Evolutionary conservation across 257 asterid species (phyloP).

Genomic region (Striga asiatica): DNA sequence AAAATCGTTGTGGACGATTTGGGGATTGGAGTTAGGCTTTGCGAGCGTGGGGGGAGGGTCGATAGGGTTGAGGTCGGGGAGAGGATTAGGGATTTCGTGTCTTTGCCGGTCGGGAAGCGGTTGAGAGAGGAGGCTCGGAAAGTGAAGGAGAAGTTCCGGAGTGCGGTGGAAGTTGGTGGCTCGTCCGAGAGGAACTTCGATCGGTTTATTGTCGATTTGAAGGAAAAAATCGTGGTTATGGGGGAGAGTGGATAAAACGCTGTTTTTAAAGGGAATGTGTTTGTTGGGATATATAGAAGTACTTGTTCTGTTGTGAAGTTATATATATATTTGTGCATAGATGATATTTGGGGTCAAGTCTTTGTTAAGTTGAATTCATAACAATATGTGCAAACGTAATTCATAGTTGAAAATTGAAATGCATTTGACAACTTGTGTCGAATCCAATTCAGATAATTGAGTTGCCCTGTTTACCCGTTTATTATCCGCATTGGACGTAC

Average conservation of each 20-base stretch:
- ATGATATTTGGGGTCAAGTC: too few relatives aligned
- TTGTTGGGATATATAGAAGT: too few relatives aligned
- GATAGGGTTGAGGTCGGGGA: conserved; percentile 1
- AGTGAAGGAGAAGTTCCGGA: conserved; percentile 1
- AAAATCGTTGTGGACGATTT: conserved; percentile 32
- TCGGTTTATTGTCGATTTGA: conserved; percentile 18
- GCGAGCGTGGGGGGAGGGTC: conserved; percentile 5
- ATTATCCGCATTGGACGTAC: too few relatives aligned
- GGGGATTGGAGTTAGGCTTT: conserved; percentile 24
- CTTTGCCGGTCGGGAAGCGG: not conserved
- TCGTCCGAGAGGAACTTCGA: conserved; percentile 21
- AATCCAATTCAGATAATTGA: too few relatives aligned
- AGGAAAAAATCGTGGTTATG: not conserved
- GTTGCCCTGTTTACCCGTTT: too few relatives aligned
- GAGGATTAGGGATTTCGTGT: conserved; percentile 12
- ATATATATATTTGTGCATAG: too few relatives aligned
- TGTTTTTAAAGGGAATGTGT: too few relatives aligned
- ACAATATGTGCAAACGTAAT: too few relatives aligned
- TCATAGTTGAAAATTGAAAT: too few relatives aligned
- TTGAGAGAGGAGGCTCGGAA: conserved; percentile 14
- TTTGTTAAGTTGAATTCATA: too few relatives aligned
- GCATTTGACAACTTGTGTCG: too few relatives aligned
- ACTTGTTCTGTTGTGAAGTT: too few relatives aligned
- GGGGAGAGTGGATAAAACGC: not conserved
- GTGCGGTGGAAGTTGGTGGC: conserved; percentile 15